Conservation (phyloP, 192 early-diverging fungal species). For the Martensiomyces pterosporus region DNA sequence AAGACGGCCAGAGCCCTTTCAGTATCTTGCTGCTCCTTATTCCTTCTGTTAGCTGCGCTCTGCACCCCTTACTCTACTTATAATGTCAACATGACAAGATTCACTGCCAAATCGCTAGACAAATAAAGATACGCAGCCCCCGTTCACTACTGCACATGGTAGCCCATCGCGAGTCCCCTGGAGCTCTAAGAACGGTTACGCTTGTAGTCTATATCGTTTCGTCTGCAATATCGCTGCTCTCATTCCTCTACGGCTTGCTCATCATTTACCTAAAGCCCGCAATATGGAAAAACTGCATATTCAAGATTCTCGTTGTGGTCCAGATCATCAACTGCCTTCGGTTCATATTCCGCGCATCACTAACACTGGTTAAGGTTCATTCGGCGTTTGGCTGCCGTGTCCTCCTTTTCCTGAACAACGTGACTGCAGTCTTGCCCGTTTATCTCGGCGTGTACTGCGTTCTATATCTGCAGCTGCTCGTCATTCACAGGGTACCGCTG, state of each 20-base stretch:
- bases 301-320: not conserved
- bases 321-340: not conserved
- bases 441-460: constrained; percentile 25
- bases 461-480: constrained; percentile 36
- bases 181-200: not conserved
- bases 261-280: not conserved
- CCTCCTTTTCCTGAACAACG: constrained; percentile 20
- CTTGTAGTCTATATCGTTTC: not conserved
- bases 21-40: too few species aligned
- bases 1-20: too few species aligned
- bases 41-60: too few species aligned
- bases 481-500: constrained; percentile 29
- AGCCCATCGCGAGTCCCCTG: too few species aligned
- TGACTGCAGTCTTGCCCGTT: constrained; percentile 2
- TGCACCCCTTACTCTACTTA: too few species aligned
- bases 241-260: not conserved
- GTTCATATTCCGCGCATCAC: not conserved
- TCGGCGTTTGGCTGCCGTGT: constrained; percentile 26
- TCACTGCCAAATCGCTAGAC: too few species aligned
- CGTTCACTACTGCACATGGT: too few species aligned
- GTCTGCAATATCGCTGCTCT: not conserved
- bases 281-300: not conserved
- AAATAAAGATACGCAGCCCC: too few species aligned
- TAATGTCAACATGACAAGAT: too few species aligned
- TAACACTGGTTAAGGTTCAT: too few species aligned